Conservation (phyloP, 2,329 filamentous ascomycete genomes). For the Colletotrichum eremochloae region DNA sequence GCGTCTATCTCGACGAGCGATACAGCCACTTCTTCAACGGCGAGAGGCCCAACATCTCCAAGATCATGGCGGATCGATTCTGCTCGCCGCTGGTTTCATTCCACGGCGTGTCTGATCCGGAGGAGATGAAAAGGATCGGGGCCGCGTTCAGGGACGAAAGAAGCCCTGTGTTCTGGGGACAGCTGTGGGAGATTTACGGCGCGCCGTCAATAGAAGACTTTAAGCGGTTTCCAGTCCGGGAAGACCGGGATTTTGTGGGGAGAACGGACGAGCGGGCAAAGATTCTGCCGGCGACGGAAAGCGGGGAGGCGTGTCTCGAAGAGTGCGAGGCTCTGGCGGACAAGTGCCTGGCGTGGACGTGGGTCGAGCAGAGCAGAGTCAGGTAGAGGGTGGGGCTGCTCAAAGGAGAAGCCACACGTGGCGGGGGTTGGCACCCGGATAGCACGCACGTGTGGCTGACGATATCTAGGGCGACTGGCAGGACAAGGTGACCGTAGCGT, state of each 20-base stretch:
- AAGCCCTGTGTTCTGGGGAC: constrained; percentile 62
- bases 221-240: constrained; percentile 52
- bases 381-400: neutral
- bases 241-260: constrained; percentile 65
- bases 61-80: constrained; percentile 63
- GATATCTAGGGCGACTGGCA: neutral
- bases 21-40: constrained; percentile 70
- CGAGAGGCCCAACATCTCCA: constrained; percentile 63
- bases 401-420: neutral
- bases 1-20: constrained; percentile 67
- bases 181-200: constrained; percentile 64
- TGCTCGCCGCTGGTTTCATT: constrained; percentile 69
- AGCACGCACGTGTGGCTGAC: neutral
- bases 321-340: constrained; percentile 56
- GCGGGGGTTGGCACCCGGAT: neutral
- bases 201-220: constrained; percentile 56
- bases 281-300: constrained; percentile 53
- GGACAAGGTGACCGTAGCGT: too few relatives aligned
- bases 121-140: constrained; percentile 61
- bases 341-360: constrained; percentile 66
- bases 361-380: constrained; percentile 53
- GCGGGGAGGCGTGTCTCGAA: constrained; percentile 58
- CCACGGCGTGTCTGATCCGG: constrained; percentile 61
- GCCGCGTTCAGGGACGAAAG: constrained; percentile 54
- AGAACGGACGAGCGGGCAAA: constrained; percentile 59